Conservation (phyloP, 345 rosid species). For the Acer campestre region DNA sequence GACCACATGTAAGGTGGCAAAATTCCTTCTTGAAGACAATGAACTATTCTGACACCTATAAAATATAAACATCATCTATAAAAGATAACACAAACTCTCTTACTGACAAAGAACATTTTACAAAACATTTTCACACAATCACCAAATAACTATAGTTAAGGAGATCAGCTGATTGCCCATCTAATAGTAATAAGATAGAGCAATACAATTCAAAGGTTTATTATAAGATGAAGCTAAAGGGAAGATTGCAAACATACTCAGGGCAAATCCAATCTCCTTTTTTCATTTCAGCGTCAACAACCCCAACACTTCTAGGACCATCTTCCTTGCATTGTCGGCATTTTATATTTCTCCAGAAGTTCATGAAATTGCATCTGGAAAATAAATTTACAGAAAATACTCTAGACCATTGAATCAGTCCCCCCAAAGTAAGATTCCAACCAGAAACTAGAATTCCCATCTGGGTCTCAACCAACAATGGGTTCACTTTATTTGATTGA, state of each 20-base stretch:
- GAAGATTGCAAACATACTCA: conserved; percentile 44
- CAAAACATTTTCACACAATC: too few species aligned
- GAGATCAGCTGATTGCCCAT: neutral
- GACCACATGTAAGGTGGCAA: neutral
- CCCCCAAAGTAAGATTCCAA: too few species aligned
- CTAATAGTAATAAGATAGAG: neutral
- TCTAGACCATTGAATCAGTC: too few species aligned
- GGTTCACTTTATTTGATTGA: too few species aligned
- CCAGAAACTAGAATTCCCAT: too few species aligned
- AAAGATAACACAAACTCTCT: neutral
- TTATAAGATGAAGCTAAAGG: neutral
- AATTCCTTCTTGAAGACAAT: neutral
- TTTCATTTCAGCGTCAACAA: conserved; percentile 36
- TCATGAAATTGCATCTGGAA: conserved; percentile 57
- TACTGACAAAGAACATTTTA: neutral
- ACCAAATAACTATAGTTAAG: neutral
- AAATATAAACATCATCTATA: neutral
- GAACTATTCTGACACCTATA: neutral
- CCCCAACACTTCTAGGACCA: conserved; percentile 33
- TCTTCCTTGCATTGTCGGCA: conserved; percentile 52
- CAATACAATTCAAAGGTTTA: neutral
- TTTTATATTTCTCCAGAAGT: conserved; percentile 43
- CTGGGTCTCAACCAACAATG: too few species aligned
- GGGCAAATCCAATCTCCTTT: conserved; percentile 81
- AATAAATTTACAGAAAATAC: neutral